phyloP scores from a whole-genome alignment of 768 basidiomycete genomes.

The Rhizopogon vinicolor region DNA sequence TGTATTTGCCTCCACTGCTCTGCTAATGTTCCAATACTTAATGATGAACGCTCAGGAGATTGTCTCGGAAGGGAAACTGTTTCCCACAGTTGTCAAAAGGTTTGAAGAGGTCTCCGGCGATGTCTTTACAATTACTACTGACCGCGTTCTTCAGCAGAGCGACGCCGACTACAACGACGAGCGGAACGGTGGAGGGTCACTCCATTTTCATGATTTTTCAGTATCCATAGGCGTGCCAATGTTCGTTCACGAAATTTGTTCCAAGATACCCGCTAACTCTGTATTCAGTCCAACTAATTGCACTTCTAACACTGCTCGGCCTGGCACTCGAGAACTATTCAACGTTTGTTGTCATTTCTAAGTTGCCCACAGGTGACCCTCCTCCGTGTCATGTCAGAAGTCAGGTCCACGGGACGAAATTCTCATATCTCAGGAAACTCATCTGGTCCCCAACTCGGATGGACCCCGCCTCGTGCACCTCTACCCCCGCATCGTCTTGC shows the following conservation, averaged over 20 bases:
- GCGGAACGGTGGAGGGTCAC: background rate
- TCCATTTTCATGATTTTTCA: background rate
- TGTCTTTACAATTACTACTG: background rate
- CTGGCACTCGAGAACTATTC: background rate
- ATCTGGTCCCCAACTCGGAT: constrained; percentile 21
- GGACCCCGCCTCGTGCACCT: constrained; percentile 68
- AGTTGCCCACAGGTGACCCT: background rate
- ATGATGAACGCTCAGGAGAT: background rate
- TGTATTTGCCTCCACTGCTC: background rate
- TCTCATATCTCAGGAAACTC: constrained; percentile 9
- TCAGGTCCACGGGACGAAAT: constrained; percentile 12
- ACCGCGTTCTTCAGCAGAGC: background rate
- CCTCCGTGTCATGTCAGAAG: background rate
- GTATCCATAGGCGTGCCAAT: background rate
- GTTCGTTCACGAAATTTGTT: background rate
- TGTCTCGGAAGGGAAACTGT: background rate
- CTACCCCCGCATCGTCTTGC: constrained; percentile 74
- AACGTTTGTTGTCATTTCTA: background rate
- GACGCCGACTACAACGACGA: background rate
- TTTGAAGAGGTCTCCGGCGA: background rate
- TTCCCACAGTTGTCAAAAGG: background rate
- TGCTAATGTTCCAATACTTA: background rate
- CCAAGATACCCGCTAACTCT: too few species aligned
- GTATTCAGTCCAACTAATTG: too few species aligned
- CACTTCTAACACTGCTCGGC: background rate